Evolutionary conservation across 495 filamentous ascomycete genomes (phyloP).

Genomic region (Aspergillus affinis): DNA sequence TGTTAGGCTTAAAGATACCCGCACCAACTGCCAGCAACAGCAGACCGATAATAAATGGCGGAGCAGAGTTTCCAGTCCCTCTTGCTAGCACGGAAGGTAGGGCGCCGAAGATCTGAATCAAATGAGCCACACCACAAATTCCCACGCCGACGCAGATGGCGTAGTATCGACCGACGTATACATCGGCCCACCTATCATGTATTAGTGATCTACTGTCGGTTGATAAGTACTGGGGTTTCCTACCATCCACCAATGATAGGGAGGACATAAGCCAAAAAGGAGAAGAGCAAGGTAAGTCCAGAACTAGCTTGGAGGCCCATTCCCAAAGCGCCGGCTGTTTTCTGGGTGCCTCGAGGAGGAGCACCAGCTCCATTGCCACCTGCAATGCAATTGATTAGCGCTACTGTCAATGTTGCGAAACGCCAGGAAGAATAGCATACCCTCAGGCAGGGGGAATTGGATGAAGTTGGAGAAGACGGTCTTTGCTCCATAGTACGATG

Average conservation of each 20-base stretch:
- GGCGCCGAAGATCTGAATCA: conserved; percentile 62
- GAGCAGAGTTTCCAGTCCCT: conserved; percentile 46
- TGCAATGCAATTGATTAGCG: conserved; percentile 4
- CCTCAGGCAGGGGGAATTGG: conserved; percentile 49
- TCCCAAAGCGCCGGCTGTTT: conserved; percentile 58
- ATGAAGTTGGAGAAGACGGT: conserved; percentile 63
- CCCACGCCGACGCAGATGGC: conserved; percentile 59
- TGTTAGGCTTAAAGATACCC: conserved; percentile 43
- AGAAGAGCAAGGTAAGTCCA: conserved; percentile 59
- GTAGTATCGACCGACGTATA: conserved; percentile 51
- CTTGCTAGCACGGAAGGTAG: conserved; percentile 56
- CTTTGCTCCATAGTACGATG: conserved; percentile 56
- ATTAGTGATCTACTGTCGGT: neutral
- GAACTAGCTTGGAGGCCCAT: conserved; percentile 59
- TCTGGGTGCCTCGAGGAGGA: conserved; percentile 51
- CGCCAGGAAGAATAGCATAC: conserved; percentile 11
- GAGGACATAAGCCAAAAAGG: conserved; percentile 58
- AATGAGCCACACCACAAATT: conserved; percentile 65
- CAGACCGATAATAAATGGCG: conserved; percentile 58
- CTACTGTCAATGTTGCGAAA: neutral
- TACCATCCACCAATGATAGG: conserved; percentile 59
- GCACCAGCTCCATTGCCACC: conserved; percentile 64
- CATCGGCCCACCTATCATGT: conserved; percentile 46
- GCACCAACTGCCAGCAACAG: conserved; percentile 38
- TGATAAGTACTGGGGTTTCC: neutral